Percentiles rank a stretch among this genome's conserved stretches.
These are phyloP conservation scores for Aspergillus bombycis DNA, from an alignment of 2,329 filamentous ascomycete genomes.

Conservation along the genomic window DNA sequence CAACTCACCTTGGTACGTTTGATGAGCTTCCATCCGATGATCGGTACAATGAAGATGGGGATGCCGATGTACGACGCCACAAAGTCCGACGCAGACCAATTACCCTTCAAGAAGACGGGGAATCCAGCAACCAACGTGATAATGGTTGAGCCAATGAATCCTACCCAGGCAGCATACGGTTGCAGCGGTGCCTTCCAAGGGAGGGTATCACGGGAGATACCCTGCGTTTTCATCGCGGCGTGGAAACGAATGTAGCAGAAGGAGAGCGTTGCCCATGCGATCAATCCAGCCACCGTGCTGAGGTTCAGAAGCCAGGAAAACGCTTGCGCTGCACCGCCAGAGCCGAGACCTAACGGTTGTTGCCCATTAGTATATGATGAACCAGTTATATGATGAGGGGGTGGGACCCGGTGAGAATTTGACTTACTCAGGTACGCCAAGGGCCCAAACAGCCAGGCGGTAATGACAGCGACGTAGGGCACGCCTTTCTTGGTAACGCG, in stretches of 20 bases:
- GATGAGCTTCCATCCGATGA: slow-evolving; percentile 46
- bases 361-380: neutral
- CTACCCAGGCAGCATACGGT: slow-evolving; percentile 65
- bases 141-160: slow-evolving; percentile 60
- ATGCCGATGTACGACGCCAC: slow-evolving; percentile 47
- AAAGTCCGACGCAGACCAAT: slow-evolving; percentile 39
- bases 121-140: slow-evolving; percentile 72
- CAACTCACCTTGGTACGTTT: slow-evolving; percentile 41
- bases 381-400: neutral
- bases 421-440: slow-evolving; percentile 46
- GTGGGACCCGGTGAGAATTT: too few species aligned
- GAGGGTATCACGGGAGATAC: slow-evolving; percentile 40
- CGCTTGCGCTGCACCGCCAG: slow-evolving; percentile 39
- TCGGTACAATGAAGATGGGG: slow-evolving; percentile 46
- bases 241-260: slow-evolving; percentile 57
- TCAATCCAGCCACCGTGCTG: slow-evolving; percentile 50
- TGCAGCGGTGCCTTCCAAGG: slow-evolving; percentile 56
- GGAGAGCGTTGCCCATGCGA: slow-evolving; percentile 51
- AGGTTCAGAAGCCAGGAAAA: slow-evolving; percentile 50
- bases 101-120: slow-evolving; percentile 46
- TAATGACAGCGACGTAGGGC: slow-evolving; percentile 62
- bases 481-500: slow-evolving; percentile 56
- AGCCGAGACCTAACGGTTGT: slow-evolving; percentile 32
- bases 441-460: slow-evolving; percentile 51
- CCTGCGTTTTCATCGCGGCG: slow-evolving; percentile 47